Evolutionary conservation across 164 flowering plant species (phyloP), one percentile per base, ranked within the genome.

Genomic region (Nymphaea thermarum): DNA sequence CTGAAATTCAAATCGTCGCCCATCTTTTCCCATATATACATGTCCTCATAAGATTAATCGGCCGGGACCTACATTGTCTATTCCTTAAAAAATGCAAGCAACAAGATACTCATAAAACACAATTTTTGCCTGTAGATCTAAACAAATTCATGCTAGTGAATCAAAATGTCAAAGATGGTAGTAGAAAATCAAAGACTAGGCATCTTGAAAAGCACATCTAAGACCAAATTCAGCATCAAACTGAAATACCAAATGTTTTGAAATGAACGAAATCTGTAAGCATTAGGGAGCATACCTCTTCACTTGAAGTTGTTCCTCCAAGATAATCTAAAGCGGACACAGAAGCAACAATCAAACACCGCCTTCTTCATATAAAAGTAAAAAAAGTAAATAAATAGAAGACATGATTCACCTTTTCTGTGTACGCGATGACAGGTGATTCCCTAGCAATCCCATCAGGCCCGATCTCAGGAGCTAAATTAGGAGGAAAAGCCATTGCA

Each of bases 361-460:
- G 14, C 14, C 15, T 15, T 51, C 14, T 15, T 5, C 57, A 51
- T 10, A 11, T 17, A 6, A 62, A 0, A 62, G 3, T 63, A 18
- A 14, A 45, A 42, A 11, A 42, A 59, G 41, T 51, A 10, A 41
- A n/a, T 43, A n/a, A 62, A 67, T 11, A 62, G 61, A 68, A 63
- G 66, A 47, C 65, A 66, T 51, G 44, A 43, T 66, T 55, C 14
- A 92, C 97, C 97, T 79, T 90, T 72, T 92, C 98, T 5, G 98
- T 95, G 80, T 92, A 89, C 68, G 96, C 91, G 64, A 95, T 87
- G 71, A 90, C 88, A 10, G 98, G 90, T 17, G 91, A 78, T 80
- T 95, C 99, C 65, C 88, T 67, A 1, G 88, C 67, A 15, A 95
- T 83, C 43, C 99, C 99, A 65, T 95, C 99, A 57, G 99, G 93